Base-by-base conservation (phyloP, 306 rosid genomes). In the Medicago truncatula region DNA sequence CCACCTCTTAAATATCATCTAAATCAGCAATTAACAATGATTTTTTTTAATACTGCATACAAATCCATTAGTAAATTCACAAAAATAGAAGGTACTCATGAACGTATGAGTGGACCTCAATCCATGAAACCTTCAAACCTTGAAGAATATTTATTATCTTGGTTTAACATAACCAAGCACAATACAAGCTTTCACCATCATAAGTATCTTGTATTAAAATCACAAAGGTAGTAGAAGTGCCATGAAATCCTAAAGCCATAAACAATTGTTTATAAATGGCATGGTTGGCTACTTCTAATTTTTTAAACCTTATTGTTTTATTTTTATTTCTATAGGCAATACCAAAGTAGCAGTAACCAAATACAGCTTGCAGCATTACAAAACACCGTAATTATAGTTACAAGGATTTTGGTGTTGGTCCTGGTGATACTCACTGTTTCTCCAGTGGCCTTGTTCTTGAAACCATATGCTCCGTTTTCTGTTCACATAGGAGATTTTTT, bases 381-480 rank as follows among this genome's bases (percentile, higher is more conserved):
- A 57, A 64, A 25, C 36, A 34, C 21, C n/a, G 46, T 17, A 50
- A 75, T 15, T 66, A 40, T 59, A n/a, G n/a, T n/a, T n/a, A n/a
- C n/a, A n/a, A 73, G 82, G 74, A 78, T 20, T 71, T 31, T 9
- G 56, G 8, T n/a, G 39, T 39, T 80, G 38, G 68, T 67, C 63
- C 6, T 46, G 57, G 49, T 28, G 72, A 74, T 54, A 44, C 74
- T 80, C 84, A 81, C 75, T 70, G 68, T 34, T 75, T 79, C 64
- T 76, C 79, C 20, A 16, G 76, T n/a, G 72, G 74, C 80, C 81
- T 85, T 78, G 10, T 62, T 74, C 77, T 83, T 36, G 96, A 91
- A 81, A 87, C 87, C 97, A 94, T 91, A 86, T 94, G 83, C 84
- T 88, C 95, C 18, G 86, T 74, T 77, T 82, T 90, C 98, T 92